Evolutionary conservation across 2,329 filamentous ascomycete species (phyloP).

Genomic region (Stromatinia cepivora): DNA sequence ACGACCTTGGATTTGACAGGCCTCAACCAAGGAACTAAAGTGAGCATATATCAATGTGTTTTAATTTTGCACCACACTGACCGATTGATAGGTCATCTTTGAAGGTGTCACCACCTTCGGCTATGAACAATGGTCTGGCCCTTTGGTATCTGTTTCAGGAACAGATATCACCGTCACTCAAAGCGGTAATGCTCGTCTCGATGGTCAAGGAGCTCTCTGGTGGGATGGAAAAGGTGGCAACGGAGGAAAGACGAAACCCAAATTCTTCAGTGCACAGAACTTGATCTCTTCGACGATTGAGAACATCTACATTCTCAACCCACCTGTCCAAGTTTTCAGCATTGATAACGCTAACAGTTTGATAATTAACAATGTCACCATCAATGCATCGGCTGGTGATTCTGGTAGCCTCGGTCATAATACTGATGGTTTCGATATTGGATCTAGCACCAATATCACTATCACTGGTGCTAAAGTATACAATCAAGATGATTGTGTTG

Average conservation of each 20-base stretch:
- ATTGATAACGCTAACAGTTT: constrained; percentile 47
- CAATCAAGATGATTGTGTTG: constrained; percentile 61
- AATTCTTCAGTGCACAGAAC: constrained; percentile 58
- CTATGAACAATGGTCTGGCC: constrained; percentile 64
- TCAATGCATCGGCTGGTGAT: constrained; percentile 58
- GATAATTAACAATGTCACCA: constrained; percentile 51
- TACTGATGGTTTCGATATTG: constrained; percentile 56
- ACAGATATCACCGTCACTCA: constrained; percentile 54
- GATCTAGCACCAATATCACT: constrained; percentile 46
- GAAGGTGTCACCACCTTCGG: constrained; percentile 65
- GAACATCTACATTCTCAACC: constrained; percentile 52
- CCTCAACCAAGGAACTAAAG: constrained; percentile 49
- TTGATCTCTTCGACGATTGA: constrained; percentile 52
- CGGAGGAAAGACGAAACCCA: constrained; percentile 60
- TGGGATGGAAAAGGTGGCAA: constrained; percentile 62
- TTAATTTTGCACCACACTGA: neutral
- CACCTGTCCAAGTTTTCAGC: constrained; percentile 48
- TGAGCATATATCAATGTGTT: constrained; percentile 8
- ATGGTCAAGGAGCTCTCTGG: constrained; percentile 57
- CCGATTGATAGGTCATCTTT: constrained; percentile 52
- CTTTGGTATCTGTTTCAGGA: constrained; percentile 61
- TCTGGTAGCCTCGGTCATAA: constrained; percentile 45
- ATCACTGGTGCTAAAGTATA: constrained; percentile 52
- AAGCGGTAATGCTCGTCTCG: constrained; percentile 52
- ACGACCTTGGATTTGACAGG: constrained; percentile 59